Conservation (phyloP, 2,329 filamentous ascomycete genomes). For the Amauroascus verrucosus region DNA sequence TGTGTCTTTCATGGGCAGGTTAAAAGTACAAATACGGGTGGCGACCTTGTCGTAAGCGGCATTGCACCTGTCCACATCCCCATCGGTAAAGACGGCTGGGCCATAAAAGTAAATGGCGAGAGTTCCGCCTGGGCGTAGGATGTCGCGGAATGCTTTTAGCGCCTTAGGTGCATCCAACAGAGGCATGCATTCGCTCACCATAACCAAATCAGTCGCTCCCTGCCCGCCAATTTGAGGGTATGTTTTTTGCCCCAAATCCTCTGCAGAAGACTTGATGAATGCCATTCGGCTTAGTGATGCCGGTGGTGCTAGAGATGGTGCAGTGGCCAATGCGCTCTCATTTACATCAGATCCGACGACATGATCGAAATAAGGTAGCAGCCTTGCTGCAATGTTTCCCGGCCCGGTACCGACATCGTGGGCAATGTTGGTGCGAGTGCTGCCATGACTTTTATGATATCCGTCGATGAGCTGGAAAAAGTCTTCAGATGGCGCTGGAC, state of each 20-base stretch:
- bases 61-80: slow-evolving; percentile 1
- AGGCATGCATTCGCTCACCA: slow-evolving; percentile 1
- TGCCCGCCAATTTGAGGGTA: background rate
- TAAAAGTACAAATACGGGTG: background rate
- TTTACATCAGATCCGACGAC: slow-evolving; percentile 6
- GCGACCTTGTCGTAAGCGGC: background rate
- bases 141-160: background rate
- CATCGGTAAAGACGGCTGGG: slow-evolving; percentile 1
- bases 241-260: background rate
- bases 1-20: background rate
- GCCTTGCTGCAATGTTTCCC: slow-evolving; percentile 3
- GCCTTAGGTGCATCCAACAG: background rate
- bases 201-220: slow-evolving; percentile 1
- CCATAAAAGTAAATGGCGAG: slow-evolving; percentile 9
- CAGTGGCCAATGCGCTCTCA: slow-evolving; percentile 2
- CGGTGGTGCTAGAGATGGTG: background rate
- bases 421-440: background rate
- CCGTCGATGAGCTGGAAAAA: slow-evolving; percentile 6
- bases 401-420: slow-evolving; percentile 9
- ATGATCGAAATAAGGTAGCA: background rate
- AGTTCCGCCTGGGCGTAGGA: slow-evolving; percentile 3
- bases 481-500: slow-evolving; percentile 3
- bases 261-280: background rate
- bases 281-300: background rate
- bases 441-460: slow-evolving; percentile 1